A percentile compares a stretch with the other conserved stretches of the same genome.
phyloP scores from a whole-genome alignment of 768 basidiomycete species.

The Amanita rimosa region DNA sequence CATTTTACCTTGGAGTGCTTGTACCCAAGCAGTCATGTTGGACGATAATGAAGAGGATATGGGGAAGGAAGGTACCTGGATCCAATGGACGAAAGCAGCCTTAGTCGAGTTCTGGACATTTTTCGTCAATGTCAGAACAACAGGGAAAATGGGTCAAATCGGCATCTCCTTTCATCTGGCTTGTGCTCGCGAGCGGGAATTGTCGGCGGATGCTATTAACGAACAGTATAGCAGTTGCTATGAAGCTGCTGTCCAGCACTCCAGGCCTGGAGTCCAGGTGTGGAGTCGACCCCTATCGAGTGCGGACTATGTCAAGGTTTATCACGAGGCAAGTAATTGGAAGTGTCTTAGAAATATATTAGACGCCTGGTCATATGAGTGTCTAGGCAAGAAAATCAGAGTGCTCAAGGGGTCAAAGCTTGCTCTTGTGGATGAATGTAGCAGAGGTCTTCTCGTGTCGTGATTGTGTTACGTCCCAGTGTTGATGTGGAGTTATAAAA shows the following conservation, averaged over 20 bases:
- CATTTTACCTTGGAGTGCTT: constrained; percentile 32
- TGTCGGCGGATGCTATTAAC: constrained; percentile 1
- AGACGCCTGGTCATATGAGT: constrained; percentile 34
- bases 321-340: constrained; percentile 39
- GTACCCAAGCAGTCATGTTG: constrained; percentile 31
- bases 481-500: neutral
- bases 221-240: neutral
- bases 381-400: constrained; percentile 22
- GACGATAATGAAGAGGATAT: constrained; percentile 13
- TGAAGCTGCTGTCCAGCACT: too few species aligned
- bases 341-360: constrained; percentile 38
- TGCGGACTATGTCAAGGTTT: constrained; percentile 46
- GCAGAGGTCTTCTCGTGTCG: constrained; percentile 32
- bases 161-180: constrained; percentile 38
- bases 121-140: constrained; percentile 27
- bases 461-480: constrained; percentile 10
- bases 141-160: constrained; percentile 29
- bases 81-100: constrained; percentile 36
- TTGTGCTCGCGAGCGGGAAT: constrained; percentile 5
- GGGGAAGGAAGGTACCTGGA: constrained; percentile 13
- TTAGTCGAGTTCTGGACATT: constrained; percentile 39
- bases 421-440: constrained; percentile 34
- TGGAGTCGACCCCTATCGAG: constrained; percentile 15
- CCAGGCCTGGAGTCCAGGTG: too few species aligned
- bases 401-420: constrained; percentile 37